Conservation (phyloP, 345 rosid genomes). For the Hibiscus syriacus region DNA sequence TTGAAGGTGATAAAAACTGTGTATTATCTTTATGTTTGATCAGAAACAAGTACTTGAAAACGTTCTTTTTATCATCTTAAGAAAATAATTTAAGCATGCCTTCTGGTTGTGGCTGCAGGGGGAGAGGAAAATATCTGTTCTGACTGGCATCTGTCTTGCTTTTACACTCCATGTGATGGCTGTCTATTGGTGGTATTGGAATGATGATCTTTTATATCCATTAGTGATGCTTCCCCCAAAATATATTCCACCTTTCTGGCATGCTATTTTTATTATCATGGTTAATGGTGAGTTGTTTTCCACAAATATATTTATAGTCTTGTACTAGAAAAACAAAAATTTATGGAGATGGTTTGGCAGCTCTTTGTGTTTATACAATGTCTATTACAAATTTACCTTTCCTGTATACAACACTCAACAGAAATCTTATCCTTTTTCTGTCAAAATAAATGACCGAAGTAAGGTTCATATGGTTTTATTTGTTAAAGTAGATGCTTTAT, state of each 20-base stretch:
- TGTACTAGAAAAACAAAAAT: not conserved
- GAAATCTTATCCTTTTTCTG: not conserved
- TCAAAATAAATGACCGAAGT: not conserved
- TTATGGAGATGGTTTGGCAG: not conserved
- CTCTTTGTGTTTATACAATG: not conserved
- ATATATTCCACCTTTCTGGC: constrained; percentile 98
- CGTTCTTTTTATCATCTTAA: not conserved
- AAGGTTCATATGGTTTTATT: not conserved
- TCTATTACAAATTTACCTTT: not conserved
- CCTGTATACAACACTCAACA: not conserved
- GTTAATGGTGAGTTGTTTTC: constrained; percentile 71
- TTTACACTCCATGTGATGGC: constrained; percentile 67
- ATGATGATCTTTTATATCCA: constrained; percentile 83
- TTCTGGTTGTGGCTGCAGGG: constrained; percentile 57
- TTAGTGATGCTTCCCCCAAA: constrained; percentile 95
- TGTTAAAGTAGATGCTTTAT: not conserved
- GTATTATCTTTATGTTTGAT: not conserved
- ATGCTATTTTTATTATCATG: constrained; percentile 81
- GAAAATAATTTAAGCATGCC: constrained; percentile 13
- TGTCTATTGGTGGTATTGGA: constrained; percentile 96
- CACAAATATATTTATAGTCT: constrained; percentile 5
- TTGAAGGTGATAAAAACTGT: constrained; percentile 51
- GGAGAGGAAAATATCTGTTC: constrained; percentile 79
- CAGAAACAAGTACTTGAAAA: not conserved
- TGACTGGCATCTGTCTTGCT: constrained; percentile 61